These are phyloP conservation scores for Populus pruinosa DNA, from an alignment of 345 rosid species.

Conservation along the genomic window DNA sequence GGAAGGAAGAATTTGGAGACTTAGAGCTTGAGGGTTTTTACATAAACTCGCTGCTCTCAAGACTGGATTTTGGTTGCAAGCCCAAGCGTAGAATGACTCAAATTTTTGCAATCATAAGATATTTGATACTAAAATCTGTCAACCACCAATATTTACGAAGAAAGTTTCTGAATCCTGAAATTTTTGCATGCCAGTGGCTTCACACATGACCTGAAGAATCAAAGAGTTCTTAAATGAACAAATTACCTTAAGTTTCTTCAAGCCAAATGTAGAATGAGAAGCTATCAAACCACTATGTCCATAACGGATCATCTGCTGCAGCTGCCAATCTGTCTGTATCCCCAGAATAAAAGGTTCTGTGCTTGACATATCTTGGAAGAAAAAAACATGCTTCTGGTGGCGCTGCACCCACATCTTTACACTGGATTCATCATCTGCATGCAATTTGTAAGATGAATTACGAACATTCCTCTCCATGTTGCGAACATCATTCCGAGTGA, in stretches of 20 bases:
- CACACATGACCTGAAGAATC: neutral
- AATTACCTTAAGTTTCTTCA: slow-evolving; percentile 50
- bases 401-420: slow-evolving; percentile 47
- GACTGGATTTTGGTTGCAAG: no score
- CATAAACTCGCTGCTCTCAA: no score
- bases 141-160: no score
- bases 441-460: slow-evolving; percentile 39
- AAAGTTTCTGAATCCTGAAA: neutral
- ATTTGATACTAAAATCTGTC: no score
- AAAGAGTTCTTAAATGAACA: neutral
- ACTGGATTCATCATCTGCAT: slow-evolving; percentile 41
- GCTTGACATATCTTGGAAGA: slow-evolving; percentile 37
- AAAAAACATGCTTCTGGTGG: slow-evolving; percentile 46
- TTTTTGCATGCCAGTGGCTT: neutral
- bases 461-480: slow-evolving; percentile 51
- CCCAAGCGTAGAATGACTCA: no score
- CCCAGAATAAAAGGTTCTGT: slow-evolving; percentile 44
- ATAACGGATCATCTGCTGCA: slow-evolving; percentile 50
- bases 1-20: no score
- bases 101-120: no score
- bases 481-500: slow-evolving; percentile 50
- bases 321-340: slow-evolving; percentile 60
- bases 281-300: slow-evolving; percentile 42
- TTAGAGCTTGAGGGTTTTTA: no score
- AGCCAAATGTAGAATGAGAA: slow-evolving; percentile 48